A percentile compares a stretch with the other conserved stretches of the same genome.
Conservation (phyloP, 2,329 filamentous ascomycete genomes). For the Fusarium sp. region DNA sequence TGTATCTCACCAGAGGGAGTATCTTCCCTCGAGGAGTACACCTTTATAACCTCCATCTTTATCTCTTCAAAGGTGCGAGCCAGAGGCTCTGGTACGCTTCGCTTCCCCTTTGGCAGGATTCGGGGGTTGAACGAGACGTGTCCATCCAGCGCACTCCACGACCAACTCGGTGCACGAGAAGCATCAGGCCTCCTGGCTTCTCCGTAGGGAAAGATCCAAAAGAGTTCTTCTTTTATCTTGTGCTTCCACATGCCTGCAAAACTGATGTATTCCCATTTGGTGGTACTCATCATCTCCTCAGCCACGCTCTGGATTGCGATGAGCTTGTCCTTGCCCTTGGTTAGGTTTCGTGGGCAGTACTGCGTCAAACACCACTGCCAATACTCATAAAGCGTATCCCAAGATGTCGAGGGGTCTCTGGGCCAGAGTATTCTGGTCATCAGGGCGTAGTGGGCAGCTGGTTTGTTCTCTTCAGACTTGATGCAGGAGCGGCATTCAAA, state of each 20-base stretch:
- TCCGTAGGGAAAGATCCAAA: background rate
- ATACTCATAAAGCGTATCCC: background rate
- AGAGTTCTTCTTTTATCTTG: background rate
- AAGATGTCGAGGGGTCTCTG: background rate
- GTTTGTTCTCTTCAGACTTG: background rate
- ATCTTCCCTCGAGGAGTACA: background rate
- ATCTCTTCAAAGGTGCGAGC: background rate
- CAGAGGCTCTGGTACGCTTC: background rate
- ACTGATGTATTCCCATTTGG: background rate
- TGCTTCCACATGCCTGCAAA: background rate
- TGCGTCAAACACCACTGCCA: background rate
- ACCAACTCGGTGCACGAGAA: background rate
- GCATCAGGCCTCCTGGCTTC: background rate
- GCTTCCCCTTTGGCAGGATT: background rate
- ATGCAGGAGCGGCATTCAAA: slow-evolving; percentile 5
- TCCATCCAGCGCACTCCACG: background rate
- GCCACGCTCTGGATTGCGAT: background rate
- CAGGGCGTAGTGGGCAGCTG: background rate
- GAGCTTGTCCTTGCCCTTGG: background rate
- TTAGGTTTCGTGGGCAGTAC: background rate
- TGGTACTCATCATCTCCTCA: background rate
- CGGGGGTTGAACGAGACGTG: background rate
- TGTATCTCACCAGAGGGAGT: background rate
- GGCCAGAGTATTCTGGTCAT: background rate
- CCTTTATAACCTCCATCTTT: background rate